Evolutionary conservation across 2,329 filamentous ascomycete genomes (phyloP).

Genomic region (Gremmenia infestans): DNA sequence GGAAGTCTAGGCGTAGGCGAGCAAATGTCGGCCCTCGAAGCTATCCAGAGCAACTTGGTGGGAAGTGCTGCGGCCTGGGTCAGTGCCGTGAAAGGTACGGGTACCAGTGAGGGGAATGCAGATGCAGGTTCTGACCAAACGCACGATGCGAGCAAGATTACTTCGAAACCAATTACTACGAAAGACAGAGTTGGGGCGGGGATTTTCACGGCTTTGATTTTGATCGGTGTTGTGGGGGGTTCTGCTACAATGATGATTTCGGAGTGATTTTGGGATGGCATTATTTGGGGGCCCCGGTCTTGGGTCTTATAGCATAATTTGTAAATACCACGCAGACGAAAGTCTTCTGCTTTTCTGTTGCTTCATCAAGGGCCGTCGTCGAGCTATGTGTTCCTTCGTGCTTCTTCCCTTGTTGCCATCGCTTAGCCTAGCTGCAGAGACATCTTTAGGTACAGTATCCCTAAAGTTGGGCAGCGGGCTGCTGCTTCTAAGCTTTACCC

Average conservation of each 20-base stretch:
- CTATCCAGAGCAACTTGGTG: constrained; percentile 43
- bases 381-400: too few relatives aligned
- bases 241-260: constrained; percentile 4
- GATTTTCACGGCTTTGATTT: constrained; percentile 35
- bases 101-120: constrained; percentile 31
- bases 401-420: too few relatives aligned
- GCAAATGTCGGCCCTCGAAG: constrained; percentile 65
- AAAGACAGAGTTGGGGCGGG: constrained; percentile 39
- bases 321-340: too few relatives aligned
- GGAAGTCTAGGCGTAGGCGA: constrained; percentile 60
- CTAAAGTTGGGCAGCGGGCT: too few relatives aligned
- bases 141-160: neutral
- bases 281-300: too few relatives aligned
- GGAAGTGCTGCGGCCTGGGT: constrained; percentile 29
- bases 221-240: constrained; percentile 22
- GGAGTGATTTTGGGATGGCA: neutral
- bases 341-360: too few relatives aligned
- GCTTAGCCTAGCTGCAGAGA: too few relatives aligned
- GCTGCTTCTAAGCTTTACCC: too few relatives aligned
- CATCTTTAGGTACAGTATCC: too few relatives aligned
- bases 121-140: constrained; percentile 15
- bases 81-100: constrained; percentile 38
- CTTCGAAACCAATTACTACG: constrained; percentile 27
- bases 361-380: too few relatives aligned
- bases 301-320: too few relatives aligned